phyloP scores from a whole-genome alignment of 257 asterid species.

The Lycium ferocissimum region DNA sequence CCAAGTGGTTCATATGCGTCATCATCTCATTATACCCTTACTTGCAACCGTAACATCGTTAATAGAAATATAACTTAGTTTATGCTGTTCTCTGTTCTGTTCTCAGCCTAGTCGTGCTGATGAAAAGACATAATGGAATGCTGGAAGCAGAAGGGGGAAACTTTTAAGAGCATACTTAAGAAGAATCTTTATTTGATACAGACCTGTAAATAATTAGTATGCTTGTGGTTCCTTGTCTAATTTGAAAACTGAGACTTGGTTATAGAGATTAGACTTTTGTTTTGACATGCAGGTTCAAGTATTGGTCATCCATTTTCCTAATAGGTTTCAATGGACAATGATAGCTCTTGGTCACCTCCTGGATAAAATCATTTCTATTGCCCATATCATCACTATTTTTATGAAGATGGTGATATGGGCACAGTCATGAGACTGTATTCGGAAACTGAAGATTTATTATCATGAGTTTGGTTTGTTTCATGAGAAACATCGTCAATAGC shows the following conservation, averaged over 20 bases:
- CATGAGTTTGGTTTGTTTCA: background rate
- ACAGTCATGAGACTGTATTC: background rate
- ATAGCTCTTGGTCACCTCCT: background rate
- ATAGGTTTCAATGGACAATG: background rate
- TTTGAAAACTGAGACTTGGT: background rate
- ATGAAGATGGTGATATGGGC: background rate
- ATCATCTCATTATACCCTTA: conserved; percentile 45
- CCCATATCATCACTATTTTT: background rate
- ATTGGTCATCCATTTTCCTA: background rate
- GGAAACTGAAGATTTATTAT: background rate
- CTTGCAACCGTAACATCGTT: conserved; percentile 48
- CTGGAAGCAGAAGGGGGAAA: conserved; percentile 25
- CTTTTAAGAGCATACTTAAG: background rate
- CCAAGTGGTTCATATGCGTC: conserved; percentile 54
- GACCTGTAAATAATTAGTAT: background rate
- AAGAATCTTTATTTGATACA: background rate
- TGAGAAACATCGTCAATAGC: background rate
- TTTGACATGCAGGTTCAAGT: conserved; percentile 7
- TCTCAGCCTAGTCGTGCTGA: background rate
- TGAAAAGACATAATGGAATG: background rate
- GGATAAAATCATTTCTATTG: background rate
- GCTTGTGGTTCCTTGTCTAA: background rate
- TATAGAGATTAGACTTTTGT: background rate
- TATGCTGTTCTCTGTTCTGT: background rate
- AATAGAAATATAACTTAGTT: background rate